Conservation (phyloP, 257 asterid species). For the Agastache rugosa region DNA sequence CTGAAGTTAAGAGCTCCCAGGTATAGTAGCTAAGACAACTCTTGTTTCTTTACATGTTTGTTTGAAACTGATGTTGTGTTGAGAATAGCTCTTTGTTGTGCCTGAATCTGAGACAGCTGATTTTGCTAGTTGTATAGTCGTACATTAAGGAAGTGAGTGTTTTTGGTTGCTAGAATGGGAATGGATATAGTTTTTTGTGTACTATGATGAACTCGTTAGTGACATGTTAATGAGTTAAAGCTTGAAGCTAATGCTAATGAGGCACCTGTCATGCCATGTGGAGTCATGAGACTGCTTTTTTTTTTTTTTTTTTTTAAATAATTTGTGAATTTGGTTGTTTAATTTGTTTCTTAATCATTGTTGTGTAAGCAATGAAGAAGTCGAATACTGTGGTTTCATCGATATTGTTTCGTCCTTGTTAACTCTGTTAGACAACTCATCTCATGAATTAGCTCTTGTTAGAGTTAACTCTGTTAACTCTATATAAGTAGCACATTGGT, state of each 20-base stretch:
- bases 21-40: slow-evolving; percentile 39
- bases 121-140: background rate
- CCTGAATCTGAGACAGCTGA: slow-evolving; percentile 12
- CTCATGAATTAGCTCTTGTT: no score
- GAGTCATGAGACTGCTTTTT: background rate
- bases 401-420: slow-evolving; percentile 5
- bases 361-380: background rate
- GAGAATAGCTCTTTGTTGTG: slow-evolving; percentile 16
- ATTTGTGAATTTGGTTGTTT: no score
- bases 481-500: no score
- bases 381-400: background rate
- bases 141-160: background rate
- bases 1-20: slow-evolving; percentile 90
- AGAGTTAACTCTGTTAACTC: no score
- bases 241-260: slow-evolving; percentile 12
- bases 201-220: background rate
- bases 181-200: background rate
- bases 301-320: no score
- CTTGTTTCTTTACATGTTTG: slow-evolving; percentile 1
- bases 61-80: background rate
- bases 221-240: background rate
- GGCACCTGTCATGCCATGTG: background rate
- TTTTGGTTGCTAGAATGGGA: background rate
- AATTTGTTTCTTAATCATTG: background rate
- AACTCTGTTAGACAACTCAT: background rate